Evolutionary conservation across 768 basidiomycete genomes (phyloP), one percentile per base, ranked within the genome.

Genomic region (Auricularia sp.): DNA sequence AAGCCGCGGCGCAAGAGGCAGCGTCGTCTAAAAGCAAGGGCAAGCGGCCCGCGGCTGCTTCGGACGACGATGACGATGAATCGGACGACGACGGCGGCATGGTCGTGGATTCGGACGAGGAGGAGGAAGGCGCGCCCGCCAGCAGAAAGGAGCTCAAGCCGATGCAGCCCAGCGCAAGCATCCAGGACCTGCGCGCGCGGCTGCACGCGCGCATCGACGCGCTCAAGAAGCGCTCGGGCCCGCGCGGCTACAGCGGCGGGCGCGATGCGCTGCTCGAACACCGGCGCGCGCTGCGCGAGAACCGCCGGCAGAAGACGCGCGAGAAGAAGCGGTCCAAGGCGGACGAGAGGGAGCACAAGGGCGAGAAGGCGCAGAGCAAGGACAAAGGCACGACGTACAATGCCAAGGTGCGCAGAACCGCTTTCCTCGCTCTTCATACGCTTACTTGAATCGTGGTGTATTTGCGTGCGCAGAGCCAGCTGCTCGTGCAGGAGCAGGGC

Each of bases 241-340:
- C 83, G 87, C 61, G 78, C 79, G 70, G 68, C 65, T 72, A 71
- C 64, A 34, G 69, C 37, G 66, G 51, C 54, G 87, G 87, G 71
- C 86, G 83, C 71, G 94, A 98, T 71, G 92, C 86, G 67, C 73
- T 98, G 58, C 73, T 98, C 62, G 90, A 93, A 71, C 90, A 93
- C 74, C 80, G 90, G 70, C 79, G 93, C 3, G 85, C 87, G 39
- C 80, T 97, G 81, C 81, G 94, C 24, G 95, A 98, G 75, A 83
- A 86, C 65, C 78, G 96, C 69, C 77, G 94, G 71, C 90, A 89
- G 71, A 89, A 91, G 78, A 91, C 90, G 7, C 89, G 82, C 72
- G 94, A 94, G 76, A 89, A 91, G 76, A 90, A 86, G 66, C 76
- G 90, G 88, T 71, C 71, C 73, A 62, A 80, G 77, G 76, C 78